A percentile compares a stretch with the other conserved stretches of the same genome.
phyloP scores from a whole-genome alignment of 73 alveolate genomes.

The Paramecium sonneborni region DNA sequence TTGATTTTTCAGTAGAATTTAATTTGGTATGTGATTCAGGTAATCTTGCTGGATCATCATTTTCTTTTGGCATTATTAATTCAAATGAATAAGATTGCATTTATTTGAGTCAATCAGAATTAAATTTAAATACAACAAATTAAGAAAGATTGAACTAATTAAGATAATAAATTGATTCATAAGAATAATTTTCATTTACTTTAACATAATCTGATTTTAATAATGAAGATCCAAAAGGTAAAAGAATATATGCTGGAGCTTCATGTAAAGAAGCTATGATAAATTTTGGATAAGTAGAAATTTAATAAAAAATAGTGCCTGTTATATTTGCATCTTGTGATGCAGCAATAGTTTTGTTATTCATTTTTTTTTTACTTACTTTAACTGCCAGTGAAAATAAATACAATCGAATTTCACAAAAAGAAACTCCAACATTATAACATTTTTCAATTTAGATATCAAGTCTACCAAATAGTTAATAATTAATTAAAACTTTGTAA shows the following conservation, averaged over 20 bases:
- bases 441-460: conserved; percentile 17
- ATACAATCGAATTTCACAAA: not conserved
- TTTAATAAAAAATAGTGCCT: not conserved
- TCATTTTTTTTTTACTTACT: not conserved
- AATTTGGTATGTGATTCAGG: not conserved
- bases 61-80: not conserved
- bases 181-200: not conserved
- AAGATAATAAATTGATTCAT: not conserved
- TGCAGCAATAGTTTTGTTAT: not conserved
- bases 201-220: not conserved
- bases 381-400: not conserved
- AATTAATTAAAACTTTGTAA: not conserved
- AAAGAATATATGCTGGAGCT: not conserved
- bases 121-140: conserved; percentile 1
- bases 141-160: not conserved
- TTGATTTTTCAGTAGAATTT: not conserved
- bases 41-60: not conserved
- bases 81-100: conserved; percentile 18
- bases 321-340: not conserved
- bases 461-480: not conserved
- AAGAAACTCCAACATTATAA: not conserved
- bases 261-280: not conserved
- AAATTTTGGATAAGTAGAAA: not conserved
- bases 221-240: not conserved
- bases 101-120: not conserved